These are phyloP conservation scores for Moricandia moricandioides DNA, from an alignment of 345 rosid species.

Conservation along the genomic window DNA sequence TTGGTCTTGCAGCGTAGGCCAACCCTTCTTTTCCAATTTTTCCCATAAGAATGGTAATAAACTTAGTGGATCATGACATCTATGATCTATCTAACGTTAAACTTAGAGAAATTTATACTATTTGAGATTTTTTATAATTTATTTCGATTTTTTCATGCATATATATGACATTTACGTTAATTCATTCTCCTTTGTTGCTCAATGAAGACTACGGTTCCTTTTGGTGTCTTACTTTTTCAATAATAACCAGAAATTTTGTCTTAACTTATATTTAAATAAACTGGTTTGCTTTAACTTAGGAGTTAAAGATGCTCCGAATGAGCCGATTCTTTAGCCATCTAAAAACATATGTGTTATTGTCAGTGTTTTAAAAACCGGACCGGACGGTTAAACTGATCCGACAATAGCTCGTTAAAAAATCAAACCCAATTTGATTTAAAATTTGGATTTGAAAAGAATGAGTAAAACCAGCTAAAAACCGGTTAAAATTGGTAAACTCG, in stretches of 20 bases:
- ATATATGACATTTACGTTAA: background rate
- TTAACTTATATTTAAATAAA: background rate
- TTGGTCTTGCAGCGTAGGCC: constrained; percentile 37
- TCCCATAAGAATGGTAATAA: background rate
- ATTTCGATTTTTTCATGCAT: constrained; percentile 4
- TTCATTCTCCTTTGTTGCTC: background rate
- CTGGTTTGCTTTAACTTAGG: background rate
- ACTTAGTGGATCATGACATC: background rate
- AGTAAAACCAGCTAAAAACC: no score
- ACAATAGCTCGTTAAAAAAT: no score
- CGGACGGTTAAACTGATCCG: no score
- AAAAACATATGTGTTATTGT: no score
- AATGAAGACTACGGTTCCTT: background rate
- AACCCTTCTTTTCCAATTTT: constrained; percentile 7
- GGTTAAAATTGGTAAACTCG: no score
- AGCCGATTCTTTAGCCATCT: no score
- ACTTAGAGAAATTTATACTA: background rate
- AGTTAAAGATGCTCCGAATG: background rate
- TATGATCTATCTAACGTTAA: background rate
- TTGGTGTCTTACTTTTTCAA: background rate
- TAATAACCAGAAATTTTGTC: background rate
- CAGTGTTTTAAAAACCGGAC: no score
- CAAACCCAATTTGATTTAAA: no score
- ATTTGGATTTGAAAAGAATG: no score
- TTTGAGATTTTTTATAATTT: background rate